phyloP scores from a whole-genome alignment of 305 asterid species.

The Fraxinus paxiana region DNA sequence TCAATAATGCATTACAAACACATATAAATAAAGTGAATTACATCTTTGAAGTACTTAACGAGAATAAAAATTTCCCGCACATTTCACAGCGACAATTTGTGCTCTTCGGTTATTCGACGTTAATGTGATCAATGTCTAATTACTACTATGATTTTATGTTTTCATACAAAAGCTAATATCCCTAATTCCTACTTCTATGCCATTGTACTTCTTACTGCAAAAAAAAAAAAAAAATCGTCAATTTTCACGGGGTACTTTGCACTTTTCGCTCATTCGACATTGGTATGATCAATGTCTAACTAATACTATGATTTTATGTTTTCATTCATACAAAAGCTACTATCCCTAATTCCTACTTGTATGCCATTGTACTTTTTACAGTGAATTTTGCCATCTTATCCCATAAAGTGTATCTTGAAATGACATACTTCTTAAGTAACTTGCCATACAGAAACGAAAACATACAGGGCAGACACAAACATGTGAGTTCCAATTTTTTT shows the following conservation, averaged over 20 bases:
- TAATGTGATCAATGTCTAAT: background rate
- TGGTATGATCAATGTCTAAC: background rate
- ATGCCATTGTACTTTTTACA: constrained; percentile 33
- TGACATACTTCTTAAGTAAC: constrained; percentile 35
- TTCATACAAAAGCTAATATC: background rate
- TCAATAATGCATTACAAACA: background rate
- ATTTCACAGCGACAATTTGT: background rate
- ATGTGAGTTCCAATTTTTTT: too few species aligned
- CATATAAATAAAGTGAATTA: background rate
- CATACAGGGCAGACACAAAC: too few species aligned
- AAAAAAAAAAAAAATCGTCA: background rate
- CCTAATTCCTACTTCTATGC: constrained; percentile 16
- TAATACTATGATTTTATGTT: background rate
- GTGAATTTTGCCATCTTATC: constrained; percentile 25
- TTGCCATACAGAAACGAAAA: too few species aligned
- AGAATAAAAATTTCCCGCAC: background rate
- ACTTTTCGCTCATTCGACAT: background rate
- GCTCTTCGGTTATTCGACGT: background rate
- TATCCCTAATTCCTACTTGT: constrained; percentile 5
- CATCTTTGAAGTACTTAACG: background rate
- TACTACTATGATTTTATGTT: background rate
- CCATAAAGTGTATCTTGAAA: constrained; percentile 18
- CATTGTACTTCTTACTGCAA: constrained; percentile 32
- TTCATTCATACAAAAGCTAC: background rate
- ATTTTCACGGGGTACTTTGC: background rate